phyloP scores from a whole-genome alignment of 345 rosid species.

The Eucalyptus microcorys region DNA sequence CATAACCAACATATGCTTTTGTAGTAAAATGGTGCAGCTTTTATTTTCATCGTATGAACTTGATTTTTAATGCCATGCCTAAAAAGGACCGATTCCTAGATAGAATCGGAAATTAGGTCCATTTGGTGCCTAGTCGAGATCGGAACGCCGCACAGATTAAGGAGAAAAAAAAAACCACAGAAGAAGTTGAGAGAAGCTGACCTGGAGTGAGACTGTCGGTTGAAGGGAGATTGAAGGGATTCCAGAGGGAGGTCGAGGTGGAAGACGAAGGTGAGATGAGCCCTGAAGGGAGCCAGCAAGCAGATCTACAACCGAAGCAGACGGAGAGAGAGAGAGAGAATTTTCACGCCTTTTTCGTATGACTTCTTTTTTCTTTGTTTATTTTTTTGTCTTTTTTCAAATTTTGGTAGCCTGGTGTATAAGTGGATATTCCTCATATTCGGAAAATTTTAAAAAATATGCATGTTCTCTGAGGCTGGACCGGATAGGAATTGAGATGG shows the following conservation, averaged over 20 bases:
- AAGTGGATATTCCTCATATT: neutral
- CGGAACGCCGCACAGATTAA: no score
- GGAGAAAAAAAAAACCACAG: no score
- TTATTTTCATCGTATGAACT: neutral
- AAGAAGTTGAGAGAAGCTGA: neutral
- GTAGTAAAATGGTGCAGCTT: neutral
- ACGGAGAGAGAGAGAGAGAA: neutral
- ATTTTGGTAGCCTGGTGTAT: neutral
- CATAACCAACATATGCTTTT: neutral
- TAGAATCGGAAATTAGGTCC: neutral
- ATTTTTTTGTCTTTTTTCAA: neutral
- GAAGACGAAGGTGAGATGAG: neutral
- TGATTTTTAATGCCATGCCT: neutral
- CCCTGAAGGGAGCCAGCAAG: neutral
- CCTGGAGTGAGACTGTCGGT: neutral
- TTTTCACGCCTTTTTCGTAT: neutral
- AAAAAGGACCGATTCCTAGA: neutral
- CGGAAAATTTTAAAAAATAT: neutral
- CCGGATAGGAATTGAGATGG: fast-evolving
- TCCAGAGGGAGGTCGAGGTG: neutral
- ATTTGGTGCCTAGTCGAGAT: neutral
- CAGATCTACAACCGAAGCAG: neutral
- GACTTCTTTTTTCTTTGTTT: neutral
- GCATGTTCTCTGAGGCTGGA: neutral
- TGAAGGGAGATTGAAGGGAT: neutral